phyloP scores from a whole-genome alignment of 1,284 basidiomycete genomes.

The Phaffia rhodozyma region DNA sequence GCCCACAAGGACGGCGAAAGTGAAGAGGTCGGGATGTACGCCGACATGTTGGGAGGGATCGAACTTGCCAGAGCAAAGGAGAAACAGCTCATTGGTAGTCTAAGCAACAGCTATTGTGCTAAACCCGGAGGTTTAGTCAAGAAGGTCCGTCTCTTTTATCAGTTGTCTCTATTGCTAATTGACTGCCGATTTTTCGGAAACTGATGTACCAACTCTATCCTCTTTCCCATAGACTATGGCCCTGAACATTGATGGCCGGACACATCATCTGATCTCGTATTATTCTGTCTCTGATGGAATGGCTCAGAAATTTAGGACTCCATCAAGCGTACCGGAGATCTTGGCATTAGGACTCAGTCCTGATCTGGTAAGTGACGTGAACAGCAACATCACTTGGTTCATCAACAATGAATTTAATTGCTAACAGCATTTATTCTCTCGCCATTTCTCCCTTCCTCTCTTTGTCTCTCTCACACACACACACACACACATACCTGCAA shows the following conservation, averaged over 20 bases:
- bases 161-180: background rate
- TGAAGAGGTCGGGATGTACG: too few relatives aligned
- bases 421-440: background rate
- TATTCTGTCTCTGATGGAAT: constrained; percentile 88
- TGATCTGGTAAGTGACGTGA: constrained; percentile 43
- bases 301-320: constrained; percentile 69
- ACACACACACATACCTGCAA: too few relatives aligned
- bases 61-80: constrained; percentile 37
- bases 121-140: too few relatives aligned
- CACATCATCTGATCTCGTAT: constrained; percentile 92
- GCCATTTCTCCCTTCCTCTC: background rate
- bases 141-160: constrained; percentile 36
- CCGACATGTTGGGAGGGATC: too few relatives aligned
- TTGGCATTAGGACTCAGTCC: constrained; percentile 64
- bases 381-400: background rate
- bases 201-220: background rate
- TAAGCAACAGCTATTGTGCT: constrained; percentile 60
- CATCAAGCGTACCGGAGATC: constrained; percentile 79
- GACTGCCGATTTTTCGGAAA: background rate
- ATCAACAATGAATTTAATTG: background rate
- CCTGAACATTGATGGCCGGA: constrained; percentile 65
- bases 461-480: background rate
- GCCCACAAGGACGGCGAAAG: too few relatives aligned
- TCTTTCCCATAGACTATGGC: constrained; percentile 64
- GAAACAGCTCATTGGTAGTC: constrained; percentile 67